Base-by-base conservation (phyloP, 345 rosid species). In the Gossypium anomalum region DNA sequence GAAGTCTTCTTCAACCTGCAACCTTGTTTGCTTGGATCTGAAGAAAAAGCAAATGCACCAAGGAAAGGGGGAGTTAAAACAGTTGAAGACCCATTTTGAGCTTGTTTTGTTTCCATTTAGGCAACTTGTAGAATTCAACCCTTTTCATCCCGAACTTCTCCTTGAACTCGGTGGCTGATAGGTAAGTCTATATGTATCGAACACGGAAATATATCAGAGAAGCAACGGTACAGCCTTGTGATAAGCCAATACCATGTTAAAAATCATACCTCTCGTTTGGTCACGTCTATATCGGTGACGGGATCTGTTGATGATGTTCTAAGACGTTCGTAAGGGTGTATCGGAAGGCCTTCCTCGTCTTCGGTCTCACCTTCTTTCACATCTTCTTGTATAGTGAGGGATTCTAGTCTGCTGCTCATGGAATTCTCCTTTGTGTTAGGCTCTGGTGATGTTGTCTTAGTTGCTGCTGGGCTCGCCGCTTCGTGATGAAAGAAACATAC, bases 41-140 rank as follows among this genome's bases (percentile, higher is more conserved):
- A 75, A 73, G 80, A 73, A 62, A 77, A 80, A 68, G 76, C 41
- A 61, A 59, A 78, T 75, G 76, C 73, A 75, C 9, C 34, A 49
- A 64, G 74, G 67, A 68, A 80, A 76, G 78, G 73, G 65, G 66
- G 81, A 76, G 78, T 88, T 81, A 96, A 83, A 96, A 96, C 83
- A 96, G 86, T 3, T 83, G 89, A 84, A 83, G 84, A 71, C 92
- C 87, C 92, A 92, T 92, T 78, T 96, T 96, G 74, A 87, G 97
- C 87, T 96, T 96, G 94, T 93, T 96, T 80, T 93, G 98, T 82
- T 94, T 96, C 99, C 99, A 96, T 85, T 93, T 96, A 0, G 99
- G 97, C 75, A 93, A 77, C 89, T 91, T 90, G 75, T 84, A 76
- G 88, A 96, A 96, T 51, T 87, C 97, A 63, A 70, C 85, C 78